These are phyloP conservation scores for Spirogloea muscicola DNA, from an alignment of 139 green algal genomes.

Conservation along the genomic window DNA sequence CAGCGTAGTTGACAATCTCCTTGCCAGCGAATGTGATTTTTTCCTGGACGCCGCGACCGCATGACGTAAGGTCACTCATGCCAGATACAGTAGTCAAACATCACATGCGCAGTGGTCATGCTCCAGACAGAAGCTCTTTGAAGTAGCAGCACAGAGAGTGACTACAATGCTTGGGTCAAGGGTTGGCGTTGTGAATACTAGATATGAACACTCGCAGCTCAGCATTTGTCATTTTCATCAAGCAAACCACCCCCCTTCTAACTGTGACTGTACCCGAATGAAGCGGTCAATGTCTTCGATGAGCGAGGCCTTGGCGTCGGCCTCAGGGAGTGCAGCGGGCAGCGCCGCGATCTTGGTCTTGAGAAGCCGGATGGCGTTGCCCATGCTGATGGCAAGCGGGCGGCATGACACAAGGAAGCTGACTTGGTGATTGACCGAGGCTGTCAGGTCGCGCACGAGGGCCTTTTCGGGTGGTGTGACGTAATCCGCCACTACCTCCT, in stretches of 20 bases:
- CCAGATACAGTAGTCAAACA: too few species aligned
- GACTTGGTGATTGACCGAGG: slow-evolving; percentile 72
- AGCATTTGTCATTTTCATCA: too few species aligned
- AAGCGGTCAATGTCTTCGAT: slow-evolving; percentile 53
- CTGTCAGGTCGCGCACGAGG: slow-evolving; percentile 73
- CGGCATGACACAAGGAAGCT: slow-evolving; percentile 83
- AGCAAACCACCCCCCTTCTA: background rate
- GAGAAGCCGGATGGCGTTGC: slow-evolving; percentile 83
- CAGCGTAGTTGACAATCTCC: slow-evolving; percentile 66
- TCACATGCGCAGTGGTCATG: too few species aligned
- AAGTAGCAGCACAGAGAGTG: too few species aligned
- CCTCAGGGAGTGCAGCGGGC: slow-evolving; percentile 12
- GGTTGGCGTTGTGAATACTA: too few species aligned
- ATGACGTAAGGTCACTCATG: too few species aligned
- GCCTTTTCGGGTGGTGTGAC: slow-evolving; percentile 59
- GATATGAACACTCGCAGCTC: too few species aligned
- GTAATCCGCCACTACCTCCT: slow-evolving; percentile 73
- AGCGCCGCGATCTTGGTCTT: slow-evolving; percentile 60
- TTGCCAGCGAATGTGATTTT: slow-evolving; percentile 61
- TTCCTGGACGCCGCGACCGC: too few species aligned
- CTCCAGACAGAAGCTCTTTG: too few species aligned
- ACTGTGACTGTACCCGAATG: slow-evolving; percentile 49
- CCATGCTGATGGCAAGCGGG: slow-evolving; percentile 79
- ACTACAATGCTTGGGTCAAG: too few species aligned
- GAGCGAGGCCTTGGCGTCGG: slow-evolving; percentile 60